Evolutionary conservation across 2,329 filamentous ascomycete genomes (phyloP).

Genomic region (Uncinocarpus reesii): DNA sequence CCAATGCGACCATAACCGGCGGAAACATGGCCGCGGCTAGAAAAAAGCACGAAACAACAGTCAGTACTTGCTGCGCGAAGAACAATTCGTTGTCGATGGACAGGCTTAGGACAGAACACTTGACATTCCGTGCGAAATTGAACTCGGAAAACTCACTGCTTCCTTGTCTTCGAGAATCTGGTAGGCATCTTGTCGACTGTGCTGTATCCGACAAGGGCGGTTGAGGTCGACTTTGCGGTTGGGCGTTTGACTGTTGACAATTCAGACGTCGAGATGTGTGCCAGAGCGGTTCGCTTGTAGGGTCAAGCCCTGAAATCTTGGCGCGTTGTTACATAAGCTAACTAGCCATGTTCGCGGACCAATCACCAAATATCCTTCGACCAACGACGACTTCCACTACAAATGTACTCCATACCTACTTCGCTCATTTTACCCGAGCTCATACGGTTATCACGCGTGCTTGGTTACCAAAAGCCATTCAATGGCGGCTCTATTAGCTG

Average conservation of each 20-base stretch:
- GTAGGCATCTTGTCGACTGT: slow-evolving; percentile 42
- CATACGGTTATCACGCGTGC: no score
- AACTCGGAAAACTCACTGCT: slow-evolving; percentile 33
- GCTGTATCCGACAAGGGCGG: slow-evolving; percentile 33
- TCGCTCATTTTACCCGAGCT: no score
- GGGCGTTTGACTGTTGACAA: slow-evolving; percentile 19
- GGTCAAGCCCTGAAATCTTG: slow-evolving; percentile 14
- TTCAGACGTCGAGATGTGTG: slow-evolving; percentile 16
- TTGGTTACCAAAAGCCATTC: no score
- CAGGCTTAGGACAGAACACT: neutral
- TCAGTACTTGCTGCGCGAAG: slow-evolving; percentile 1
- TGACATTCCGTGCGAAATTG: neutral
- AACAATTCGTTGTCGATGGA: neutral
- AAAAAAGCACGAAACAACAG: slow-evolving; percentile 13
- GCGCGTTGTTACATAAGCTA: neutral
- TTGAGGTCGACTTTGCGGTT: slow-evolving; percentile 30
- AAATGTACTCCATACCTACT: no score
- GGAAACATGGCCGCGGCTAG: slow-evolving; percentile 90
- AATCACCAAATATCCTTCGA: no score
- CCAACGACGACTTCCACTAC: neutral
- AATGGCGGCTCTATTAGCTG: no score
- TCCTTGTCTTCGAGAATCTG: slow-evolving; percentile 43
- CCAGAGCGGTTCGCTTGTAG: slow-evolving; percentile 13
- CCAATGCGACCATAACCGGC: slow-evolving; percentile 97
- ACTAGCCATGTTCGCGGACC: neutral